These are phyloP conservation scores for Ramaria sp. DNA, from an alignment of 768 basidiomycete species.

Conservation along the genomic window DNA sequence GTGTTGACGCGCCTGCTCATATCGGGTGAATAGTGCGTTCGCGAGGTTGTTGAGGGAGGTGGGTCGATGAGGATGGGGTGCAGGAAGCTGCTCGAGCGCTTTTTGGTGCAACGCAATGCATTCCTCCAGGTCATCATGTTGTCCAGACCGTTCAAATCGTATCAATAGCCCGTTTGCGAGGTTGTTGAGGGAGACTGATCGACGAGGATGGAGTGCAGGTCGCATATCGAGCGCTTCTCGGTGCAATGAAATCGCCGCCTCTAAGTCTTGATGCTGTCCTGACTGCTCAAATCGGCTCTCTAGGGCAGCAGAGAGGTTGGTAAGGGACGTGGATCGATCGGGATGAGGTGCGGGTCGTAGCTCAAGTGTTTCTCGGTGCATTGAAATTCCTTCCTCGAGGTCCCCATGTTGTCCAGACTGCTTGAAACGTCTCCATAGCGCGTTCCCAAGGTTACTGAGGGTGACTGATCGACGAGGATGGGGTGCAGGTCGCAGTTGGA, in stretches of 20 bases:
- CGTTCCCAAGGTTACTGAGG: too few species aligned
- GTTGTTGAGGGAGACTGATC: constrained; percentile 14
- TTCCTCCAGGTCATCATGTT: constrained; percentile 22
- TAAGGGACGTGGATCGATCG: neutral
- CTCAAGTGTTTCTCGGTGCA: constrained; percentile 8
- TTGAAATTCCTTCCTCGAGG: constrained; percentile 13
- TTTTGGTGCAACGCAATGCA: constrained; percentile 12
- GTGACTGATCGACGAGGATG: too few species aligned
- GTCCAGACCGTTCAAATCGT: constrained; percentile 17
- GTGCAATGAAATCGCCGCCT: constrained; percentile 19
- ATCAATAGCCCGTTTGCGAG: constrained; percentile 19
- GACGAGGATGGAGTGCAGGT: constrained; percentile 12
- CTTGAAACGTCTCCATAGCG: too few species aligned
- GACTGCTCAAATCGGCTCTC: constrained; percentile 16
- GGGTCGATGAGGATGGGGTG: constrained; percentile 11
- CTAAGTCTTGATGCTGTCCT: constrained; percentile 18
- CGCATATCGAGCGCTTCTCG: constrained; percentile 5
- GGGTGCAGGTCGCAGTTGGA: too few species aligned
- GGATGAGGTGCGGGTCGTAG: constrained; percentile 11
- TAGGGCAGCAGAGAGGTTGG: constrained; percentile 14
- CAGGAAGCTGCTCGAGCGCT: constrained; percentile 11
- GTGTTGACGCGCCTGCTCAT: constrained; percentile 17
- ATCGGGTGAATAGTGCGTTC: constrained; percentile 13
- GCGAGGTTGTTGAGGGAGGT: constrained; percentile 12
- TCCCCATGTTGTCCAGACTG: constrained; percentile 3